These are phyloP conservation scores for Neofusicoccum sp. DNA, from an alignment of 2,329 filamentous ascomycete species.

Conservation along the genomic window DNA sequence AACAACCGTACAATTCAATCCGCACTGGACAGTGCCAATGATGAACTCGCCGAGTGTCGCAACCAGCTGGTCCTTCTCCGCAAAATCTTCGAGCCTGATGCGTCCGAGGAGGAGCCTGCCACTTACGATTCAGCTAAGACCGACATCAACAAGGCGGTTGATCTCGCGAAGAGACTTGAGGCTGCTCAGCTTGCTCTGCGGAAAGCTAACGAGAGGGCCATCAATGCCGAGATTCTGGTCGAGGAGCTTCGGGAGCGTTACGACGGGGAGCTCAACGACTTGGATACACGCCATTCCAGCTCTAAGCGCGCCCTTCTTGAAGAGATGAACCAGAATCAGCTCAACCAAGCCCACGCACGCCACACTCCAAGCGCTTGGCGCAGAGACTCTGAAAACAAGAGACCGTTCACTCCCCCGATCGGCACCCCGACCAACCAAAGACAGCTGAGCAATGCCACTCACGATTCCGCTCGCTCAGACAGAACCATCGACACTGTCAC, in stretches of 20 bases:
- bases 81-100: conserved; percentile 81
- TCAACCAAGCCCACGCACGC: conserved; percentile 51
- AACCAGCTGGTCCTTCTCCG: conserved; percentile 80
- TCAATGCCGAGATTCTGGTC: conserved; percentile 81
- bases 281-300: conserved; percentile 62
- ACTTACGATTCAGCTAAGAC: conserved; percentile 70
- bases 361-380: conserved; percentile 74
- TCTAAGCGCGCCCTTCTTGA: conserved; percentile 77
- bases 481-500: conserved; percentile 80
- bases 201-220: conserved; percentile 77
- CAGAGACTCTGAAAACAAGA: conserved; percentile 60
- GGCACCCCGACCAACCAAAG: conserved; percentile 75
- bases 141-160: conserved; percentile 67
- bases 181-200: conserved; percentile 86
- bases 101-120: conserved; percentile 57
- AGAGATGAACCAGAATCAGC: conserved; percentile 84
- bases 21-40: conserved; percentile 76
- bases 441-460: conserved; percentile 62
- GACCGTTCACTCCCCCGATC: conserved; percentile 67
- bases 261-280: conserved; percentile 69
- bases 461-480: conserved; percentile 80
- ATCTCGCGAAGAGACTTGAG: conserved; percentile 84
- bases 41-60: conserved; percentile 79
- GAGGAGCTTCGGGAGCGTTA: conserved; percentile 75
- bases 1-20: conserved; percentile 81